Percentiles rank a stretch among this genome's conserved stretches.
Evolutionary conservation across 345 rosid genomes (phyloP).

Genomic region (Populus alba): DNA sequence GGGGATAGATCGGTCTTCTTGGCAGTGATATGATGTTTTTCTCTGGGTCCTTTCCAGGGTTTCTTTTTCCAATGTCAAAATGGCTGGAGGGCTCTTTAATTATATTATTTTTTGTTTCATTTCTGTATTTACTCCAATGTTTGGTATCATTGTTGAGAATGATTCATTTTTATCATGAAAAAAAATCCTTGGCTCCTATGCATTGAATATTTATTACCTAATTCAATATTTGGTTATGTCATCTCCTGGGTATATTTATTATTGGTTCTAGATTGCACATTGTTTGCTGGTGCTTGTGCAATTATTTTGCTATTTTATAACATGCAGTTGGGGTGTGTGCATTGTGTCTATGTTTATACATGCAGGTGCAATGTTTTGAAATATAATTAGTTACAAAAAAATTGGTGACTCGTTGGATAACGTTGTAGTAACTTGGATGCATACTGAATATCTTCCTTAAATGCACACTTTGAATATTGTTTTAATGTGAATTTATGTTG

Average conservation of each 20-base stretch:
- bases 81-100: neutral
- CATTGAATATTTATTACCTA: neutral
- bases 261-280: neutral
- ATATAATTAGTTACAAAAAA: slow-evolving; percentile 8
- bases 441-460: slow-evolving; percentile 14
- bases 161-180: neutral
- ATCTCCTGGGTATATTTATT: neutral
- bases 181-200: neutral
- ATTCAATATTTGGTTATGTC: neutral
- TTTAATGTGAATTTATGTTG: neutral
- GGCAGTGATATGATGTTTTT: neutral
- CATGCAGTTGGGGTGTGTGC: neutral
- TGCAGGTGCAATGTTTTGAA: slow-evolving; percentile 12
- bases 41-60: neutral
- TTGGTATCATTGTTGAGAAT: neutral
- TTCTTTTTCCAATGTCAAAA: neutral
- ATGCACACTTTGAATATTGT: slow-evolving; percentile 1
- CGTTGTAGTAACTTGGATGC: neutral
- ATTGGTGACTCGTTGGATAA: slow-evolving; percentile 1
- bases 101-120: neutral
- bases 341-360: slow-evolving; percentile 11
- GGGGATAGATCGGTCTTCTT: neutral
- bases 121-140: neutral
- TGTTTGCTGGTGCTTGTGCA: neutral
- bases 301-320: slow-evolving; percentile 8